Evolutionary conservation across 306 rosid species (phyloP).

Genomic region (Cicer arietinum): DNA sequence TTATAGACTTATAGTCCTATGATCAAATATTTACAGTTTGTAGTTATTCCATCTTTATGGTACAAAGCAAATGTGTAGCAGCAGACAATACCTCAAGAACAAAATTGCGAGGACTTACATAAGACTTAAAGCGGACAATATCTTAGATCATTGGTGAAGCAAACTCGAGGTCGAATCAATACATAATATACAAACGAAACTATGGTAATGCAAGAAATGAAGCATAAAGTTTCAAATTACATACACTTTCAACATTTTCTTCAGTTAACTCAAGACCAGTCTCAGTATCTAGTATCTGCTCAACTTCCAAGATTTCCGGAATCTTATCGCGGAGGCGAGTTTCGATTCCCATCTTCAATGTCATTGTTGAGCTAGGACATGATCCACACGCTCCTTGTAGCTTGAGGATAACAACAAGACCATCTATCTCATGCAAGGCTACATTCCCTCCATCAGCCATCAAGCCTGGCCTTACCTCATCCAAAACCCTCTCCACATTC

Average conservation of each 20-base stretch:
- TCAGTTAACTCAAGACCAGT: constrained; percentile 85
- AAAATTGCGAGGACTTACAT: too few species aligned
- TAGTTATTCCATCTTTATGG: too few species aligned
- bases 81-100: too few species aligned
- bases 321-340: constrained; percentile 89
- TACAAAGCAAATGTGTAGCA: too few species aligned
- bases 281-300: constrained; percentile 84
- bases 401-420: constrained; percentile 88
- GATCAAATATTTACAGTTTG: too few species aligned
- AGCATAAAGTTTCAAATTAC: constrained; percentile 14
- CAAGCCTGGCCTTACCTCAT: constrained; percentile 90
- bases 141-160: too few species aligned
- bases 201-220: constrained; percentile 38
- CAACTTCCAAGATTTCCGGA: constrained; percentile 88
- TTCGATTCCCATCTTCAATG: constrained; percentile 93
- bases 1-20: too few species aligned
- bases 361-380: constrained; percentile 97
- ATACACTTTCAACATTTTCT: constrained; percentile 88
- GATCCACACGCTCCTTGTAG: constrained; percentile 99
- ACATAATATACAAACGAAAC: background rate
- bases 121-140: too few species aligned
- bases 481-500: constrained; percentile 94
- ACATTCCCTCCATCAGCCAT: constrained; percentile 99
- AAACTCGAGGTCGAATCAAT: background rate
- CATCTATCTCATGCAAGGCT: constrained; percentile 93